Conservation (phyloP, 768 basidiomycete genomes). For the Lactifluus subvellereus region DNA sequence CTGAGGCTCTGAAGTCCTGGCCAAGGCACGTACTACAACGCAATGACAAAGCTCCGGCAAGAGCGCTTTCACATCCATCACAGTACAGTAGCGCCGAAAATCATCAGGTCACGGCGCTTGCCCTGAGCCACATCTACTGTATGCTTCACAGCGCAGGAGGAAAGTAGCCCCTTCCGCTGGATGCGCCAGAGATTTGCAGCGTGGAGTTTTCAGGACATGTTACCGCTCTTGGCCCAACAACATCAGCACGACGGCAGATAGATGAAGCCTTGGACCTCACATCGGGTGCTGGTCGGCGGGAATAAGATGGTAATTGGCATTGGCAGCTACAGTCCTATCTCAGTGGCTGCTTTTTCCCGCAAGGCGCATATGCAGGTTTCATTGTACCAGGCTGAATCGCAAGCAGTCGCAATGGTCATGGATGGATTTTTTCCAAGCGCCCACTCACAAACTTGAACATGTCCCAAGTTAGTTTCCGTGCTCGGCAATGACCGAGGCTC, state of each 20-base stretch:
- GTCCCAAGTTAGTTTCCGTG: too few relatives aligned
- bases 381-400: too few relatives aligned
- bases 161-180: constrained; percentile 72
- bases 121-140: constrained; percentile 75
- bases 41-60: too few relatives aligned
- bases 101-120: constrained; percentile 68
- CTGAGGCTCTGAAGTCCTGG: too few relatives aligned
- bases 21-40: too few relatives aligned
- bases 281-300: constrained; percentile 54
- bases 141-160: constrained; percentile 66
- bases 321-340: constrained; percentile 35
- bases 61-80: too few relatives aligned
- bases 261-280: constrained; percentile 87
- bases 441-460: too few relatives aligned
- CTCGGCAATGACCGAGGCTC: too few relatives aligned
- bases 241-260: constrained; percentile 32
- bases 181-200: constrained; percentile 68
- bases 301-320: constrained; percentile 47
- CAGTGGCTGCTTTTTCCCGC: too few relatives aligned
- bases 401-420: too few relatives aligned
- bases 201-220: constrained; percentile 82
- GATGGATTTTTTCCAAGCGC: too few relatives aligned
- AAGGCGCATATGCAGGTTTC: too few relatives aligned
- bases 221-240: constrained; percentile 34
- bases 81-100: not conserved